A percentile compares a stretch with the other conserved stretches of the same genome.
Evolutionary conservation across 768 basidiomycete genomes (phyloP).

Genomic region (Boletus insuetus): DNA sequence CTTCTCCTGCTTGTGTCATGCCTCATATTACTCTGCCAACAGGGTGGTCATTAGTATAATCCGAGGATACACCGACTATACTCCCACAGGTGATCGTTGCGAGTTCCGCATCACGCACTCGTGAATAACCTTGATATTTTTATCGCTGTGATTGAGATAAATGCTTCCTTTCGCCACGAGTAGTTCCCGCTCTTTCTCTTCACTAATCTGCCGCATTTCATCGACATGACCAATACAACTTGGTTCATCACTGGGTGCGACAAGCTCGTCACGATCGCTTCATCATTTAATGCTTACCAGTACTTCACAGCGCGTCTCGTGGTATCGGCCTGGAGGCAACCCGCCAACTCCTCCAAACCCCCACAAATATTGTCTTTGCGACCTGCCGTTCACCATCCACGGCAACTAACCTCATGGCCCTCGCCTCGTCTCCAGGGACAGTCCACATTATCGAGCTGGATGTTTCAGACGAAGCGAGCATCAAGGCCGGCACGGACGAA

Average conservation of each 20-base stretch:
- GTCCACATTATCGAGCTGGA: conserved; percentile 37
- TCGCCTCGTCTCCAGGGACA: conserved; percentile 10
- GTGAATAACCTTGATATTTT: not conserved
- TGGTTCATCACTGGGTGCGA: conserved; percentile 10
- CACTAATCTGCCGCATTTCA: not conserved
- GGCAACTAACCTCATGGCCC: conserved; percentile 15
- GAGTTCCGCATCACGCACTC: too few relatives aligned
- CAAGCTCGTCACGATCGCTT: not conserved
- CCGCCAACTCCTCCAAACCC: conserved; percentile 8
- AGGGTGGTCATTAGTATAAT: not conserved
- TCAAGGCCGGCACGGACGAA: conserved; percentile 20
- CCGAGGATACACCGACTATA: not conserved
- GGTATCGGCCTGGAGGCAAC: conserved; percentile 15
- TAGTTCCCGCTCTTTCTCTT: not conserved
- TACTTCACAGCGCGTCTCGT: conserved; percentile 1
- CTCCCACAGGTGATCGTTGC: too few relatives aligned
- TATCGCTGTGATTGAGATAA: not conserved
- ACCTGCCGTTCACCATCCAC: conserved; percentile 21
- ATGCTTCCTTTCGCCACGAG: not conserved
- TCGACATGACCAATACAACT: not conserved
- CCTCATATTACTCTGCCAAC: too few relatives aligned
- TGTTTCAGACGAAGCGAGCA: conserved; percentile 23
- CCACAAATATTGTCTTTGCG: conserved; percentile 22
- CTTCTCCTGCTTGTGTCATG: too few relatives aligned
- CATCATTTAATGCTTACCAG: too few relatives aligned